Evolutionary conservation across 2,329 filamentous ascomycete species (phyloP), one percentile per base, ranked within the genome.

Genomic region (Cucurbitaria berberidis): DNA sequence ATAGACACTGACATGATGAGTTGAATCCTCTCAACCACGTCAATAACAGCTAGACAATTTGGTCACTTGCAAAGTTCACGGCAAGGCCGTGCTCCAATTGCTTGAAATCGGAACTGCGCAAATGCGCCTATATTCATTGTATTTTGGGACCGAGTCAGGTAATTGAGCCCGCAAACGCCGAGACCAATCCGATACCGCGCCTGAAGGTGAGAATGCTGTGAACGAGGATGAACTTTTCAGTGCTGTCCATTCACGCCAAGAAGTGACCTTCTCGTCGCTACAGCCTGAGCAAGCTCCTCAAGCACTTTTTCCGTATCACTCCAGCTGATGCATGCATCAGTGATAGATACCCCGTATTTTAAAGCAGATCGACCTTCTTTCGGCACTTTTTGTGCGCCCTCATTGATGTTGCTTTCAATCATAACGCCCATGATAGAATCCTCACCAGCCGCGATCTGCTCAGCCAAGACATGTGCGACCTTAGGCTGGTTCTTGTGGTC

Each of bases 341-440:
- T 99, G 76, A 98, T 98, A 75, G 90, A 95, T 71, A 98, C 90
- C 67, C 95, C 95, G 77, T 96, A 93, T 80, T 96, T 89, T 57
- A 98, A 84, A 29, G 88, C 92, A 8, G 84, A 82, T 76, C 90
- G 91, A 71, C 93, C 93, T 78, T 96, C 91, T 49, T 86, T 82
- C 29, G 93, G 91, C 3, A 97, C 91, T 77, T 97, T 97, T 76
- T 99, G 95, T 77, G 84, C 90, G 63, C 93, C 93, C 80, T 97
- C 93, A 69, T 93, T 89, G 78, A 98, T 96, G 77, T 98, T 90
- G 77, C 90, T 96, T 82, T 99, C 95, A 69, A 99, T 96, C 95
- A 99, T 99, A 55, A 98, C 91, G 68, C 95, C 95, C 86, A 97
- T 93, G 70, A 99, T 95, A 43, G 82, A 89, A 3, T 84, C 84